Base-by-base conservation (phyloP, 495 filamentous ascomycete genomes). In the Talaromyces stipitatus region DNA sequence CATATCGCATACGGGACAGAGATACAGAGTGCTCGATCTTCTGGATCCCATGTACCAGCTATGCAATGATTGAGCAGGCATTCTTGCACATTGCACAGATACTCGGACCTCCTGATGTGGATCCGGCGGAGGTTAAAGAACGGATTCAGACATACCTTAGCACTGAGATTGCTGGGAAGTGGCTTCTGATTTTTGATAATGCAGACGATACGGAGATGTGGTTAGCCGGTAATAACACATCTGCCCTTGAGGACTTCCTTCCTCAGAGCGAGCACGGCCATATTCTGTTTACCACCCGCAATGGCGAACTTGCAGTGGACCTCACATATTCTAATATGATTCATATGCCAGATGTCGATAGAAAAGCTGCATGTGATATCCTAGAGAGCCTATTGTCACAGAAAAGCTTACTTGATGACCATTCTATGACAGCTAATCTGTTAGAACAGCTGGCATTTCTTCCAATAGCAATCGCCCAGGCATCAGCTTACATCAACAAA, bases 1-100 rank as follows among this genome's bases (percentile, higher is more conserved):
- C 71, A 1, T 76, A 79, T 57, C 62, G 69, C 55, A 60, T 70
- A 22, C 74, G 67, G 61, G 61, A 73, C 2, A 55, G 62, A 48
- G 27, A 71, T 11, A 62, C 65, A 8, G 66, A 72, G 1, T 78
- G 65, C 56, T 79, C 75, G 2, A 61, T 83, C 36, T 75, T 81
- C 64, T 84, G 78, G 80, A 66, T 82, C n/a, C 68, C 68, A 9
- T 71, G 67, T 10, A 63, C 65, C 14, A 79, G 64, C 54, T 32
- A 55, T 1, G 72, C 66, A 47, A 72, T 51, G 45, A 69, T 83
- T 20, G 65, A 81, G 38, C 70, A 78, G 59, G 64, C 72, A 5
- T 83, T 70, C 58, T 5, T 57, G 4, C 64, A 66, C 2, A 75
- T 82, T 54, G 76, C 68, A 1, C 30, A 57, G 45, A 27, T 54